Base-by-base conservation (phyloP, 2,329 filamentous ascomycete genomes). In the Coniochaeta pulveracea region DNA sequence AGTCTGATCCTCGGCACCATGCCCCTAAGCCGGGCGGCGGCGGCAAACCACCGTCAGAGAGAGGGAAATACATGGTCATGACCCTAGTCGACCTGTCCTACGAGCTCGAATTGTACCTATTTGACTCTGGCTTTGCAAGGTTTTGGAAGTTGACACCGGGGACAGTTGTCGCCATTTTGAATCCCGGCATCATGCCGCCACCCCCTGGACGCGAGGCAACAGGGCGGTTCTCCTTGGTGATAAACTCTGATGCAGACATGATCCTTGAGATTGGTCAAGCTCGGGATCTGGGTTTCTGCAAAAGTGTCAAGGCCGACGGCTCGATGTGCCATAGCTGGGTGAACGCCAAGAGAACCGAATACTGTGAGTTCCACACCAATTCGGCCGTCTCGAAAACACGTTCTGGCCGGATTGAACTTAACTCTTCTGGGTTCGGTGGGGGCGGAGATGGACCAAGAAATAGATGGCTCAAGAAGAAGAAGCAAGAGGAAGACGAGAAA, bases 131-230 rank as follows among this genome's bases (percentile, higher is more conserved):
- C 6, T 95, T 96, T 47, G 80, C 84, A 11, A 77, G 83, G 35
- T 98, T 91, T 61, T 96, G 89, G 80, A 93, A 93, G 51, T 64
- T 96, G n/a, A 78, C 78, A 0, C 73, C 85, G 2, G 91, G 91
- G n/a, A 95, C 88, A 0, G 71, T 96, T 2, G 66, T 98, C 36
- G 91, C 89, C 5, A 83, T 98, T 17, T 66, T 98, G 19, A 98
- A 98, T 49, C 91, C 91, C 1, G 76, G 67, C 12, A 80, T 96
- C 45, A 84, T 98, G 76, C 85, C 89, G 3, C 89, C 89, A 0
- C 81, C 82, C 0, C 75, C 75, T 2, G 73, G 78, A 14, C 77
- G 76, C 39, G 66, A 75, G 11, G 83, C 88, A 41, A 89, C 82
- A 0, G 86, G 86, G 17, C 75, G 76, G 19, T 98, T 96, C 58